Percentiles rank a stretch among this genome's conserved stretches.
Conservation (phyloP, 2,329 filamentous ascomycete genomes). For the Trichoderma guizhouense region DNA sequence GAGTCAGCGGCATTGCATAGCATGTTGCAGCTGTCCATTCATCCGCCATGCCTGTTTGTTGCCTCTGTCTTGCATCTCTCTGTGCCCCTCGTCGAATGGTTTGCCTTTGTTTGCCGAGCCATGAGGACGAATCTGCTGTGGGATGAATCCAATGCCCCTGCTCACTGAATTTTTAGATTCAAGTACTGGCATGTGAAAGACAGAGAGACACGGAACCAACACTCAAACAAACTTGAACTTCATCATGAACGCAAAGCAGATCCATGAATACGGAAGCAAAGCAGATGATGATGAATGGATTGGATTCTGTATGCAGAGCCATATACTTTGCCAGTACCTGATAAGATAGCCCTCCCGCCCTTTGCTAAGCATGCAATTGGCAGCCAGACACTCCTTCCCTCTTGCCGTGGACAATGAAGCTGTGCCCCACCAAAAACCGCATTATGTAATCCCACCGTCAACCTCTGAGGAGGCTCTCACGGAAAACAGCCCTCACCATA, state of each 20-base stretch:
- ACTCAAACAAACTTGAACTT: not conserved
- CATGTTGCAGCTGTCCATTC: not conserved
- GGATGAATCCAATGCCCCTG: not conserved
- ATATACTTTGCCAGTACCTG: not conserved
- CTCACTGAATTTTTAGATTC: not conserved
- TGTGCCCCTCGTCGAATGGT: not conserved
- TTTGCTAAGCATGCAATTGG: not conserved
- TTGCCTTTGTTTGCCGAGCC: not conserved
- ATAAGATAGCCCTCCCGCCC: not conserved
- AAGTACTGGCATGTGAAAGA: not conserved
- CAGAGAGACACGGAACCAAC: not conserved
- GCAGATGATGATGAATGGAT: not conserved
- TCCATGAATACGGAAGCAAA: not conserved
- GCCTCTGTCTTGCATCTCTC: not conserved
- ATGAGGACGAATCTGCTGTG: not conserved
- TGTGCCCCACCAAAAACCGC: not conserved
- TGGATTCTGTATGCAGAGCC: not conserved
- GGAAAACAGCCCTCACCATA: conserved; percentile 14
- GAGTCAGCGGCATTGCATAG: conserved; percentile 5
- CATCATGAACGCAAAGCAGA: not conserved
- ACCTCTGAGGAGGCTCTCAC: conserved; percentile 15
- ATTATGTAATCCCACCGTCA: conserved; percentile 14
- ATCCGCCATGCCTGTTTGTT: not conserved
- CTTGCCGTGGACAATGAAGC: not conserved
- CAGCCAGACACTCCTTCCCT: not conserved